Evolutionary conservation across 441 rosid species (phyloP), one percentile per base, ranked within the genome.

Genomic region (Euphorbia schlechtendalii): DNA sequence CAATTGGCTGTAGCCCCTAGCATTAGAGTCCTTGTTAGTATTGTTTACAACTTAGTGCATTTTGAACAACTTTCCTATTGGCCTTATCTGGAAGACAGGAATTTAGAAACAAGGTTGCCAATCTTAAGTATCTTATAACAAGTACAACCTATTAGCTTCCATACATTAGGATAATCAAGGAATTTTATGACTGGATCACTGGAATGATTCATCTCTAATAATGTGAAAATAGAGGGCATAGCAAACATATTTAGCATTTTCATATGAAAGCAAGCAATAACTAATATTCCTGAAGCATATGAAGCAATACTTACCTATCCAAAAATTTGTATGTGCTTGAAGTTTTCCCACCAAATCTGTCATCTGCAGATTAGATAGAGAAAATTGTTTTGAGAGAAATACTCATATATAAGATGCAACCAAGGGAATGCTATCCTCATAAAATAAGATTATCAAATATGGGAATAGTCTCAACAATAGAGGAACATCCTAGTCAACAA

Each of bases 321-420:
- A 86, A 66, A 90, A 83, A 77, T 71, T 76, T 67, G 84, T 75
- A 70, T 80, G 79, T 62, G 75, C 89, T 77, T 76, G 82, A 69
- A 93, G 76, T 76, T 82, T 77, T 76, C 46, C 80, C 25, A 73
- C 75, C 84, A 93, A 71, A 64, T 80, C 77, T 36, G 80, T 77
- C 76, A 93, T 86, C 97, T 93, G 97, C 76, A 77, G 77, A 72
- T 63, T 67, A 56, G 32, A 10, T 60, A 34, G 41, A 59, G 15
- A 32, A 56, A 61, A 56, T n/a, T n/a, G n/a, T n/a, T n/a, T n/a
- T n/a, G n/a, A n/a, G n/a, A n/a, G n/a, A n/a, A n/a, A n/a, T 18
- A 46, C 28, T 30, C 38, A 59, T 59, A 55, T 10, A 27, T 20
- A 21, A 27, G 32, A 57, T 22, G 21, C 5, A 45, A 40, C 24